Evolutionary conservation across 169 alveolate species (phyloP), one percentile per base, ranked within the genome.

Genomic region (Plasmodium berghei): DNA sequence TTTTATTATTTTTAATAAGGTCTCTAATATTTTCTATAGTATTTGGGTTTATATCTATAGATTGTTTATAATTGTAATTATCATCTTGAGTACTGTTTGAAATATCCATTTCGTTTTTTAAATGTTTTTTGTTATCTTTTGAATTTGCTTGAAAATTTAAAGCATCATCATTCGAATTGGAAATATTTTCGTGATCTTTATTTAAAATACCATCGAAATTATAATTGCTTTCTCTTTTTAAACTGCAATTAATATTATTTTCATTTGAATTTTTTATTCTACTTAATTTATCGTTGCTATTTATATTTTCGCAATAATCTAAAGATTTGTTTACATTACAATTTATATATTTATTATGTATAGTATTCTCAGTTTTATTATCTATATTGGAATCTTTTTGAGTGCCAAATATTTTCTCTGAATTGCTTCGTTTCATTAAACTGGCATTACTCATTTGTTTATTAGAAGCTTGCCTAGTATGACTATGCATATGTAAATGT

Each of bases 1-100:
- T 80, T 48, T 67, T 80, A 58, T 80, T 80, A 26, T 80, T 80
- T 67, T 66, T 80, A 52, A 80, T 67, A 54, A 80, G 66, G 12
- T 80, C 90, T 66, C 58, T 58, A 55, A 80, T 67, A 56, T 64
- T 70, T 69, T 16, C 61, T 28, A 70, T 72, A 28, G 52, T 45
- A 26, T n/a, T 66, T 52, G 45, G 66, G 16, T 63, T 56, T 62
- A 22, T n/a, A n/a, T 54, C 42, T 26, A 58, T 40, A 42, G 34
- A 14, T 1, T 22, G 28, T 22, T 58, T 22, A 28, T 42, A 73
- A 34, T 48, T 42, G 26, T 10, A 42, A 49, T 16, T 34, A 14
- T 75, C 45, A 42, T 63, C 42, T 56, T 63, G 45, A 67, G 46
- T 64, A 22, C 5, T 34, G 24, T 66, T 64, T 75, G 62, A 24